Evolutionary conservation across 257 asterid species (phyloP), one percentile per base, ranked within the genome.

Genomic region (Nicotiana tomentosiformis): DNA sequence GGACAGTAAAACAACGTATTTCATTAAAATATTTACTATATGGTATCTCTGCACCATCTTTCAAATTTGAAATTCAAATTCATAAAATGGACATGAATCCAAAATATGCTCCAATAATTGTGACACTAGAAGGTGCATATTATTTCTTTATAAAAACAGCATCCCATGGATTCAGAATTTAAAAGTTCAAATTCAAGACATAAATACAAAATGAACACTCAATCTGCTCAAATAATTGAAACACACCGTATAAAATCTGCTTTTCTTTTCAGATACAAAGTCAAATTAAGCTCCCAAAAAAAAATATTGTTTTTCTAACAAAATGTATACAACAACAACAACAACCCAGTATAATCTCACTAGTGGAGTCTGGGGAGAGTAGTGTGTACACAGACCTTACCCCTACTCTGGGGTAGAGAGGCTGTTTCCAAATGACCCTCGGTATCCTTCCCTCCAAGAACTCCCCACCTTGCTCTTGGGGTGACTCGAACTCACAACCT

Each of bases 21-120:
- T 26, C 14, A 66, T n/a, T 66, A 66, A 66, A 15, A 64, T 26
- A 26, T 64, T 26, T 4, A 26, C 35, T 26, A 26, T 62, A 64
- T 10, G 5, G 14, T 29, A 17, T 32, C 14, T 66, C 37, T 8
- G 53, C 53, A 35, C 7, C 23, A 17, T 17, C 15, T 67, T 39
- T n/a, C 35, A 46, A 43, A 43, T 72, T 72, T 46, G 39, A 74
- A 74, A 74, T 74, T 74, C 15, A 74, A 74, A 74, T 74, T 74
- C 23, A 74, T 46, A 74, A 49, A 74, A 46, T 74, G 62, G 62
- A 49, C 62, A 74, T 3, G 79, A 74, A 74, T 46, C 79, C 79
- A 74, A 33, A 49, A 74, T 74, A 23, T 74, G 79, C 79, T 74
- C 15, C 62, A 74, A 74, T 74, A 49, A 74, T 74, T 46, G 61